Evolutionary conservation across 2,329 filamentous ascomycete species (phyloP).

Genomic region (Fusarium sp.): DNA sequence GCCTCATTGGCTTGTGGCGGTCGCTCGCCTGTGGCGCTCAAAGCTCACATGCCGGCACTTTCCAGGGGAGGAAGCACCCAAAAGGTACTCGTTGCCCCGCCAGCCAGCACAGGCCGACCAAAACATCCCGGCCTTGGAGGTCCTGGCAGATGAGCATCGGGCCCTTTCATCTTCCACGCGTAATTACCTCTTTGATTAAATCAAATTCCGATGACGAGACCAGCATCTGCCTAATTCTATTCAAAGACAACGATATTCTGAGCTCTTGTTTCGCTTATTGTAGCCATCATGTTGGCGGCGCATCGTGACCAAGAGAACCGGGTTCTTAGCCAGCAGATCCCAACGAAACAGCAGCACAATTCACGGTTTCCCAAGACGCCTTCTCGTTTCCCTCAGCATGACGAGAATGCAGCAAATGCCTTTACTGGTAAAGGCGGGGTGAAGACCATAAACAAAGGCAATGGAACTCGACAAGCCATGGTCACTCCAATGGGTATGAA

Average conservation of each 20-base stretch:
- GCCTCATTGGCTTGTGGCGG: conserved; percentile 49
- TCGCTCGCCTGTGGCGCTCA: conserved; percentile 44
- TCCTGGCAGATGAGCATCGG: conserved; percentile 14
- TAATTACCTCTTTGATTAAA: conserved; percentile 36
- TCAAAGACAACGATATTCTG: conserved; percentile 19
- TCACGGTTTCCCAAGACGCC: conserved; percentile 84
- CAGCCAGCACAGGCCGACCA: conserved; percentile 43
- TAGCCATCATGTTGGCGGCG: conserved; percentile 74
- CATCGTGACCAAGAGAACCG: conserved; percentile 90
- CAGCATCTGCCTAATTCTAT: conserved; percentile 20
- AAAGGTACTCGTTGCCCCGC: conserved; percentile 47
- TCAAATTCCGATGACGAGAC: conserved; percentile 26
- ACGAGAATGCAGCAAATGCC: conserved; percentile 77
- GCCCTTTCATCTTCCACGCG: conserved; percentile 33
- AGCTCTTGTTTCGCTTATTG: conserved; percentile 24
- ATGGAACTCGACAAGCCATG: conserved; percentile 66
- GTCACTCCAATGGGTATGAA: conserved; percentile 84
- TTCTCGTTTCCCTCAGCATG: conserved; percentile 79
- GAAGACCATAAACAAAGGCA: conserved; percentile 61
- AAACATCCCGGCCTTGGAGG: conserved; percentile 37
- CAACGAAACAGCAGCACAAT: conserved; percentile 82
- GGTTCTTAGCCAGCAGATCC: conserved; percentile 78
- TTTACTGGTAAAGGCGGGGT: conserved; percentile 61
- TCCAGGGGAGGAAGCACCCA: conserved; percentile 14
- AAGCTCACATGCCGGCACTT: conserved; percentile 32